Base-by-base conservation (phyloP, 768 basidiomycete species). In the Phaeotremella skinneri region DNA sequence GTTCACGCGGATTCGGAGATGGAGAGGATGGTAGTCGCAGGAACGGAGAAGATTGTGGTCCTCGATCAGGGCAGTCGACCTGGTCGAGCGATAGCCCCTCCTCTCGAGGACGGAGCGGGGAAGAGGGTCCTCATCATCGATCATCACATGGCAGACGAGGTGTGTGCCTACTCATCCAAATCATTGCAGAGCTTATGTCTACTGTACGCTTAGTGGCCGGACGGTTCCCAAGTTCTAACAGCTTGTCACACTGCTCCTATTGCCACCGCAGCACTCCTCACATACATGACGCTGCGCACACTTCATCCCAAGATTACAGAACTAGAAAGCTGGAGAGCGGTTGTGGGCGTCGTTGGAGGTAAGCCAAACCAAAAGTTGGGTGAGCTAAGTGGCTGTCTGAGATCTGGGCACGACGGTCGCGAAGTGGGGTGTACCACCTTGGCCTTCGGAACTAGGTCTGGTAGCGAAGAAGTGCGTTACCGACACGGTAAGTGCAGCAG, bases 21-120 rank as follows among this genome's bases (percentile, higher is more conserved):
- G 42, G 61, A 57, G 2, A 60, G 55, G 9, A 75, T 81, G 55
- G 67, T 72, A 9, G 59, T 66, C 2, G 59, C 67, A 32, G 67
- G 65, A 1, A 70, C 76, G 2, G 73, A 73, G 1, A 77, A 73
- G 32, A 69, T 78, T n/a, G 70, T 82, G 50, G 74, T 81, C 0
- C 70, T 81, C 27, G 82, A 82, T 72, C 81, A 82, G 67, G 82
- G 81, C 0, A 80, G 79, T 54, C 68, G 82, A 17, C 75, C 78
- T 0, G 80, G 80, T 2, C 70, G 67, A 3, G 56, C 79, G 1
- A 52, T 80, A 1, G 66, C 79, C n/a, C 66, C 70, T 14, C 41
- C 55, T 27, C 23, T 55, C 32, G 23, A 52, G 37, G 59, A 56
- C 31, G 45, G 52, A 4, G 39, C 56, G n/a, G 67, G 42, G 42